Evolutionary conservation across 2,329 filamentous ascomycete species (phyloP).

Genomic region (Curvularia sp.): DNA sequence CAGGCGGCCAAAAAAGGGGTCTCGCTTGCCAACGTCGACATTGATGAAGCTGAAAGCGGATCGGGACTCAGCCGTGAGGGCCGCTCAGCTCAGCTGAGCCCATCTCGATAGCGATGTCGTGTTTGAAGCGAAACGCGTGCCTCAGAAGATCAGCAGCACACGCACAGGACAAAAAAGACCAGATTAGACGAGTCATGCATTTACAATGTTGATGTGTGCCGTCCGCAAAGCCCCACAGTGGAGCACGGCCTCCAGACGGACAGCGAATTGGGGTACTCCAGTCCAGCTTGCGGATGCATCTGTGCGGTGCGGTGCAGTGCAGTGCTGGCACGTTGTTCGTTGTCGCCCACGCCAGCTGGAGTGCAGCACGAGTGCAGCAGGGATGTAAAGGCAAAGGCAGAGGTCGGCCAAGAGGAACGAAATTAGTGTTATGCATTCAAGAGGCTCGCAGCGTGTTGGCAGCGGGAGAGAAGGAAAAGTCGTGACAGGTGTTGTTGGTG

Average conservation of each 20-base stretch:
- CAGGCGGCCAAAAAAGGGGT: slow-evolving; percentile 19
- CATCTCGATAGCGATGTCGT: background rate
- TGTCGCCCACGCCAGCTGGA: slow-evolving; percentile 26
- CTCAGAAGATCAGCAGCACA: slow-evolving; percentile 1
- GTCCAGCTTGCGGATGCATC: slow-evolving; percentile 15
- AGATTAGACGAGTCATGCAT: slow-evolving; percentile 14
- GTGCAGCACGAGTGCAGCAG: slow-evolving; percentile 8
- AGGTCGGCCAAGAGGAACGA: slow-evolving; percentile 6
- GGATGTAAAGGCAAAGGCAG: background rate
- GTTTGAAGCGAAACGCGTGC: slow-evolving; percentile 5
- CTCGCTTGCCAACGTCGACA: slow-evolving; percentile 8
- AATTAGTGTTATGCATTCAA: slow-evolving; percentile 12
- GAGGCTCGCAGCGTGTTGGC: slow-evolving; percentile 19
- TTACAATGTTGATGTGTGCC: slow-evolving; percentile 20
- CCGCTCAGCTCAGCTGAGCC: background rate
- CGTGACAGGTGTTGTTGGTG: slow-evolving; percentile 35
- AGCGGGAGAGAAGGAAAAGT: slow-evolving; percentile 28
- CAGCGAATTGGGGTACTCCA: slow-evolving; percentile 32
- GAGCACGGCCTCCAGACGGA: slow-evolving; percentile 20
- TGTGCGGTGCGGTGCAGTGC: slow-evolving; percentile 11
- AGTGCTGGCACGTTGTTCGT: slow-evolving; percentile 25
- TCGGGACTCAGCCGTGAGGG: background rate
- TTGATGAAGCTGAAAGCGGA: background rate
- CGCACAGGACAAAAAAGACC: background rate
- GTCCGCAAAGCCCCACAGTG: slow-evolving; percentile 31